Evolutionary conservation across 1,284 basidiomycete species (phyloP).

Genomic region (Ceratobasidium sp.): DNA sequence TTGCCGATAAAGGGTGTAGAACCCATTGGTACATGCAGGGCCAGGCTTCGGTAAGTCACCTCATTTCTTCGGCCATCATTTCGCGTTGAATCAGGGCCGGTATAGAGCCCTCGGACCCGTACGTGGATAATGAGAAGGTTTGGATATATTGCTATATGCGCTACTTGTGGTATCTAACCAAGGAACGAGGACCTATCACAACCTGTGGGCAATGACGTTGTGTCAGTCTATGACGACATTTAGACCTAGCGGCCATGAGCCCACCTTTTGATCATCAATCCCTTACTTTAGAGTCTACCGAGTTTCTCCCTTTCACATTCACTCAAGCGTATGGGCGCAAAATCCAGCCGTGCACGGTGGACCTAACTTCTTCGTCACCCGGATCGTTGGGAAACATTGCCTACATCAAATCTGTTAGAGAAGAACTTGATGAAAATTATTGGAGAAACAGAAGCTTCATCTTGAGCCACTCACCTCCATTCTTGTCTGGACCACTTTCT

Average conservation of each 20-base stretch:
- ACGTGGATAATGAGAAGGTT: conserved; percentile 10
- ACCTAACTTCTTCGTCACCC: conserved; percentile 76
- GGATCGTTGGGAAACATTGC: conserved; percentile 90
- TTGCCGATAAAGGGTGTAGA: conserved; percentile 1
- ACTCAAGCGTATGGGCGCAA: conserved; percentile 56
- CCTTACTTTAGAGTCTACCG: not conserved
- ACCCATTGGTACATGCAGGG: not conserved
- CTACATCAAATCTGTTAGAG: no score
- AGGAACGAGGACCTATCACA: no score
- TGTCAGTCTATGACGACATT: conserved; percentile 8
- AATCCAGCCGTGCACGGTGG: conserved; percentile 83
- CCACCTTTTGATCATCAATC: not conserved
- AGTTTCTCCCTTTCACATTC: not conserved
- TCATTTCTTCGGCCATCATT: not conserved
- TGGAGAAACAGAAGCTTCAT: not conserved
- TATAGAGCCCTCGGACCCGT: not conserved
- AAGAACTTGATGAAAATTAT: no score
- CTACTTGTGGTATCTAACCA: no score
- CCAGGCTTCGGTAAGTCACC: not conserved
- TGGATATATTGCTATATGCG: no score
- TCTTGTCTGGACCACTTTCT: conserved; percentile 72
- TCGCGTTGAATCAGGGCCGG: not conserved
- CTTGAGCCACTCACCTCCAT: conserved; percentile 63
- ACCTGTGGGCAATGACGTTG: no score
- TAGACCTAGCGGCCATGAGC: not conserved